phyloP scores from a whole-genome alignment of 2,329 filamentous ascomycete genomes.

The Aspergillus sp. region DNA sequence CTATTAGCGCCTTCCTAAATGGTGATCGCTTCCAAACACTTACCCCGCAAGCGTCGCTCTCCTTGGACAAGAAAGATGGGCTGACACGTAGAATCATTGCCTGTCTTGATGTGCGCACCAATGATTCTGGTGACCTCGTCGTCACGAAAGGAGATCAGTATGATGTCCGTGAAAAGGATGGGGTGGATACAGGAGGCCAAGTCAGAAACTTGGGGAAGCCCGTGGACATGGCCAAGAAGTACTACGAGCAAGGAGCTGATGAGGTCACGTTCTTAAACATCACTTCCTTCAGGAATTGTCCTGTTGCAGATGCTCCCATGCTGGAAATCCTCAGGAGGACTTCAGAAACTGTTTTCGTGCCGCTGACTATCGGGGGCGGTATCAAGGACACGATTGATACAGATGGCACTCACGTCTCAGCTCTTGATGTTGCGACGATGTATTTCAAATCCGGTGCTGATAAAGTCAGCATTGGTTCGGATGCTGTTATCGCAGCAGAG shows the following conservation, averaged over 20 bases:
- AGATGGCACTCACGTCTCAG: conserved; percentile 81
- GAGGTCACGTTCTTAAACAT: conserved; percentile 99
- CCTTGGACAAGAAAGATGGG: conserved; percentile 56
- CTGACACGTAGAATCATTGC: conserved; percentile 93
- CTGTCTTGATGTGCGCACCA: conserved; percentile 91
- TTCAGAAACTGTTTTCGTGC: conserved; percentile 91
- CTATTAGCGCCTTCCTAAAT: conserved; percentile 83
- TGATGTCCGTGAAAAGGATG: conserved; percentile 87
- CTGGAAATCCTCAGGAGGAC: conserved; percentile 85
- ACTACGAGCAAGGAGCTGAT: conserved; percentile 96
- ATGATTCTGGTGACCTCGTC: conserved; percentile 91
- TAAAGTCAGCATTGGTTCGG: conserved; percentile 95
- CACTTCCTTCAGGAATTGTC: conserved; percentile 94
- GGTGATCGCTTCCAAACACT: conserved; percentile 63
- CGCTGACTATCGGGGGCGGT: conserved; percentile 90
- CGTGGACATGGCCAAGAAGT: conserved; percentile 87
- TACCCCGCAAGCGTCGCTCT: conserved; percentile 30
- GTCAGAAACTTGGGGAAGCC: conserved; percentile 96
- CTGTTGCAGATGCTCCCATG: conserved; percentile 90
- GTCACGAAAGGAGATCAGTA: conserved; percentile 99
- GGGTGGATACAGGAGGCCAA: conserved; percentile 55
- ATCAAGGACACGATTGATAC: conserved; percentile 91
- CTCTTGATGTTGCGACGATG: conserved; percentile 89
- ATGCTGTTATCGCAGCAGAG: conserved; percentile 90
- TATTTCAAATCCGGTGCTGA: conserved; percentile 98